Evolutionary conservation across 2,329 filamentous ascomycete species (phyloP).

Genomic region (Chalara sp.): DNA sequence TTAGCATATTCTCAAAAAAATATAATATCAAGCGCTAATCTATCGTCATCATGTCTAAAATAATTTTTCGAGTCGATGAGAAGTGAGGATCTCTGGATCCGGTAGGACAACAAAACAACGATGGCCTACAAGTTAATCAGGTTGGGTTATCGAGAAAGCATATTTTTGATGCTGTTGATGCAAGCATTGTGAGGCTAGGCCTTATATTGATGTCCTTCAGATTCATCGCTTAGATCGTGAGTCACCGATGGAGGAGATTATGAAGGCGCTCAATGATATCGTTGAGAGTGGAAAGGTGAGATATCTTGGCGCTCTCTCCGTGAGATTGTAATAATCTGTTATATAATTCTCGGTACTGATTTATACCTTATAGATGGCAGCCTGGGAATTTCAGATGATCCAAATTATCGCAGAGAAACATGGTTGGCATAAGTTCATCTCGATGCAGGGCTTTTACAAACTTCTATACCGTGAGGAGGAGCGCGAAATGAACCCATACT

Average conservation of each 20-base stretch:
- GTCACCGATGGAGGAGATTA: constrained; percentile 49
- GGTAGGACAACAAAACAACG: constrained; percentile 24
- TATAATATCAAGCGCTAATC: constrained; percentile 58
- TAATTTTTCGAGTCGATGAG: constrained; percentile 40
- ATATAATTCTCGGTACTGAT: neutral
- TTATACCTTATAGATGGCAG: constrained; percentile 33
- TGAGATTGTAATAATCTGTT: constrained; percentile 5
- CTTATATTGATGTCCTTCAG: constrained; percentile 44
- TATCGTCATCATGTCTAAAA: constrained; percentile 59
- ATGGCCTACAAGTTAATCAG: constrained; percentile 36
- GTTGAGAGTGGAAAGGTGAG: constrained; percentile 49
- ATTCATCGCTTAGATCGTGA: constrained; percentile 51
- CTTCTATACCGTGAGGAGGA: constrained; percentile 55
- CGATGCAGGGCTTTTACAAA: constrained; percentile 54
- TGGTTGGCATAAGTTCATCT: constrained; percentile 54
- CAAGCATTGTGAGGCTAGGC: constrained; percentile 44
- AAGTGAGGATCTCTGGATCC: constrained; percentile 1
- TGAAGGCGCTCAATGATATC: constrained; percentile 53
- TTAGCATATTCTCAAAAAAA: constrained; percentile 56
- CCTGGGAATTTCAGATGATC: constrained; percentile 44
- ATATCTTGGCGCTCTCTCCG: constrained; percentile 39
- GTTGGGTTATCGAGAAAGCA: constrained; percentile 53
- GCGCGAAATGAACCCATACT: constrained; percentile 29
- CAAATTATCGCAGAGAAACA: constrained; percentile 50
- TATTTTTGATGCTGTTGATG: constrained; percentile 58